phyloP scores from a whole-genome alignment of 1,284 basidiomycete species.

The Boletus smithii region DNA sequence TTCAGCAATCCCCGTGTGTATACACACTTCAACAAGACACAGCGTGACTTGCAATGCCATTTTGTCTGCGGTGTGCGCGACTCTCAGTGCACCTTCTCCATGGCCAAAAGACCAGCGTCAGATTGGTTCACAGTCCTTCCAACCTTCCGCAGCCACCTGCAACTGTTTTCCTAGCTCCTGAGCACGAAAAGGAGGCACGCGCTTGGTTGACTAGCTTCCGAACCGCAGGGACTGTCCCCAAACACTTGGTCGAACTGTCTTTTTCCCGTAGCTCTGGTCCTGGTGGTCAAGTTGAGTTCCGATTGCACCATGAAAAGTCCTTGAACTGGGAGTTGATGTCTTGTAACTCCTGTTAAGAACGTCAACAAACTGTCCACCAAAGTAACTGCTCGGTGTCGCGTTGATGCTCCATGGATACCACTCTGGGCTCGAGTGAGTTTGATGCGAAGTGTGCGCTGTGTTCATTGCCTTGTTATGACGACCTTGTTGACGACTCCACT shows the following conservation, averaged over 20 bases:
- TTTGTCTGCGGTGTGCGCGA: conserved; percentile 1
- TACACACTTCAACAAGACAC: no score
- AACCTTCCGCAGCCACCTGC: conserved; percentile 23
- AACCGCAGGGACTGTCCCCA: conserved; percentile 39
- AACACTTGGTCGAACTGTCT: conserved; percentile 50
- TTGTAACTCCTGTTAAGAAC: conserved; percentile 59
- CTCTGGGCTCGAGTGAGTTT: conserved; percentile 56
- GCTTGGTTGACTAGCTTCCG: conserved; percentile 53
- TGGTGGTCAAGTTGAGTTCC: conserved; percentile 62
- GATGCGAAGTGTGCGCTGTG: conserved; percentile 43
- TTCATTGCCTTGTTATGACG: not conserved
- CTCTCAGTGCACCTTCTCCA: not conserved
- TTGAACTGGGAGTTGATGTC: not conserved
- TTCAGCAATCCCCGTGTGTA: no score
- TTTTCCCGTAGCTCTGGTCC: conserved; percentile 77
- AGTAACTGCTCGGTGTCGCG: conserved; percentile 55
- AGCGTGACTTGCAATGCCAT: conserved; percentile 1
- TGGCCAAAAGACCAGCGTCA: conserved; percentile 1
- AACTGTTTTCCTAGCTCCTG: conserved; percentile 6
- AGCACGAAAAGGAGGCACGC: conserved; percentile 39
- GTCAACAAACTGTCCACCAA: conserved; percentile 84
- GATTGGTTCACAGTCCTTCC: conserved; percentile 15
- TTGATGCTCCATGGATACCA: conserved; percentile 65
- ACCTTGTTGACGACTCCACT: conserved; percentile 2
- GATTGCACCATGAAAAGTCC: not conserved